phyloP scores from a whole-genome alignment of 1,139 yeast species.

The Debaryomyces udenii region DNA sequence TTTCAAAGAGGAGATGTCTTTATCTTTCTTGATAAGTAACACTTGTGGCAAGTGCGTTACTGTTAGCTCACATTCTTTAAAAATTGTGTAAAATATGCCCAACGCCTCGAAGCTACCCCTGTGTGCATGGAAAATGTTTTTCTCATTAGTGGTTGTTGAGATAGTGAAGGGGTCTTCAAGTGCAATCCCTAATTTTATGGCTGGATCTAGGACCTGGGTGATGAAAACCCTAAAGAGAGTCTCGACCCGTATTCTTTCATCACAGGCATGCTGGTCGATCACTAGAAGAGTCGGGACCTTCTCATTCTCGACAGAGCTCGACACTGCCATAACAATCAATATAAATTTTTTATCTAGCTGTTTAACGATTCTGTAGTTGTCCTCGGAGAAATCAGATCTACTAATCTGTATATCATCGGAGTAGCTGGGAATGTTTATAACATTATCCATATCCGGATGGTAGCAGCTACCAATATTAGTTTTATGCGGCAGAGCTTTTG shows the following conservation, averaged over 20 bases:
- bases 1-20: constrained; percentile 29
- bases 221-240: constrained; percentile 36
- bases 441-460: no score
- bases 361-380: constrained; percentile 25
- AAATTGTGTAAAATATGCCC: constrained; percentile 37
- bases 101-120: constrained; percentile 28
- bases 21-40: constrained; percentile 30
- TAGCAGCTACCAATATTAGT: no score
- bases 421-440: not conserved
- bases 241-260: constrained; percentile 68
- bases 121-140: constrained; percentile 30
- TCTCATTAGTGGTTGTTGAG: constrained; percentile 29
- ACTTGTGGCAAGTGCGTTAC: constrained; percentile 47
- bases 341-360: constrained; percentile 69
- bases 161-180: constrained; percentile 21
- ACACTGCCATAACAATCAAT: constrained; percentile 32
- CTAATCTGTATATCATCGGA: not conserved
- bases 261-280: constrained; percentile 81
- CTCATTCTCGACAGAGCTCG: not conserved
- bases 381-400: not conserved
- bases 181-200: constrained; percentile 16
- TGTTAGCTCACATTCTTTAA: constrained; percentile 9
- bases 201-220: constrained; percentile 15
- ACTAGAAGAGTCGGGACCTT: constrained; percentile 32
- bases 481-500: no score